These are phyloP conservation scores for Blastocystis sp. DNA, from an alignment of 352 stramenopile genomes.

Conservation along the genomic window DNA sequence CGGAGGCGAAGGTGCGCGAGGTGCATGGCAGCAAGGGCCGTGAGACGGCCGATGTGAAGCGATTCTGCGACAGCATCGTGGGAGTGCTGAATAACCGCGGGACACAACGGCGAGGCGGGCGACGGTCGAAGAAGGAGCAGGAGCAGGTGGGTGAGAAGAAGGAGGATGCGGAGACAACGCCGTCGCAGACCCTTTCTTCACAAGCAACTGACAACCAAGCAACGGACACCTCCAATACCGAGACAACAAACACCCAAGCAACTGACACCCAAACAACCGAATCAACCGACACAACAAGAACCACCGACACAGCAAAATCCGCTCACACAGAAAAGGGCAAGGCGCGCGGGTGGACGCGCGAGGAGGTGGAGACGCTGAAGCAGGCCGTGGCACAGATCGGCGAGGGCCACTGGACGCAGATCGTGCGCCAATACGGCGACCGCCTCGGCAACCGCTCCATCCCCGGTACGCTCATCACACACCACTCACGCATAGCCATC, in stretches of 20 bases:
- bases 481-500: slow-evolving; percentile 17
- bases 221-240: not conserved
- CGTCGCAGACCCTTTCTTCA: too few species aligned
- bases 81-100: not conserved
- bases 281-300: not conserved
- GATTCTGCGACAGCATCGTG: not conserved
- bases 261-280: not conserved
- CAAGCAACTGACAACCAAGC: not conserved
- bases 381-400: slow-evolving; percentile 15
- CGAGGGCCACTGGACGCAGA: slow-evolving; percentile 31
- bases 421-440: not conserved
- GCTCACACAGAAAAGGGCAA: not conserved
- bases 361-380: not conserved
- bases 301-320: not conserved
- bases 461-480: not conserved
- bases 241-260: not conserved
- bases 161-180: not conserved
- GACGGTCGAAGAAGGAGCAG: not conserved
- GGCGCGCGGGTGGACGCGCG: not conserved
- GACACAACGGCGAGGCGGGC: not conserved
- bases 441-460: slow-evolving; percentile 14
- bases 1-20: not conserved
- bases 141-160: not conserved
- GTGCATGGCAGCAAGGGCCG: not conserved
- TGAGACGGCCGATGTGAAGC: not conserved